Base-by-base conservation (phyloP, 2,329 filamentous ascomycete genomes). In the Xylaria sp. region DNA sequence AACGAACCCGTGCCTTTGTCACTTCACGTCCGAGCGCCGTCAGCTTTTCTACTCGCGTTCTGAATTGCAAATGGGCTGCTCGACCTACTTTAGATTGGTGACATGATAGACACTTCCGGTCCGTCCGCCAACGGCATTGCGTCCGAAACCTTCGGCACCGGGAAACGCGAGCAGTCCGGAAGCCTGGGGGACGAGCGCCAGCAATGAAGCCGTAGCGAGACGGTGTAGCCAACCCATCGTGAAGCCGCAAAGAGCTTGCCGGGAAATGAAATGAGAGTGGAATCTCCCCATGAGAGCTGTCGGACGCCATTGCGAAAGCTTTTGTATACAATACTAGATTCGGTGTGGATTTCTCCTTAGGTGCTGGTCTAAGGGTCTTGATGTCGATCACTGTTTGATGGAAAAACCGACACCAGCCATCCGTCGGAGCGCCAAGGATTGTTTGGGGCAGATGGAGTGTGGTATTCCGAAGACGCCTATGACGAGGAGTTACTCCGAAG, bases 121-220 rank as follows among this genome's bases (percentile, higher is more conserved):
- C 46, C 83, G 80, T 8, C 84, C 83, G 32, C 84, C 83, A 6
- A 81, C 77, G 3, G 83, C 82, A 53, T 83, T 77, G 57, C 80
- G 79, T 13, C 83, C 84, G 68, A 85, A 84, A 12, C 83, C 83
- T 76, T 85, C 83, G 10, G 84, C 84, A 23, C 83, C 83, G 3
- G 83, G 83, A 70, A 86, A 86, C 45, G 84, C 83, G 36, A 69
- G 72, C 64, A 46, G 70, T 52, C 18, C 65, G 2, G 64, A 62
- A 67, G 25, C 66, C 39, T 23, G 65, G 13, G 69, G 60, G 13
- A 70, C 53, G 13, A 72, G 52, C 36, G 66, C 67, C 2, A 75
- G 53, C 9, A 56, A 65, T 23, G 57, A 48, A 6, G 63, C 67
- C 4, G 60, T 39, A 2, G 45, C 59, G 23, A 74, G 48, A 57